phyloP scores from a whole-genome alignment of 164 flowering plant species.

The Echeveria elegans region DNA sequence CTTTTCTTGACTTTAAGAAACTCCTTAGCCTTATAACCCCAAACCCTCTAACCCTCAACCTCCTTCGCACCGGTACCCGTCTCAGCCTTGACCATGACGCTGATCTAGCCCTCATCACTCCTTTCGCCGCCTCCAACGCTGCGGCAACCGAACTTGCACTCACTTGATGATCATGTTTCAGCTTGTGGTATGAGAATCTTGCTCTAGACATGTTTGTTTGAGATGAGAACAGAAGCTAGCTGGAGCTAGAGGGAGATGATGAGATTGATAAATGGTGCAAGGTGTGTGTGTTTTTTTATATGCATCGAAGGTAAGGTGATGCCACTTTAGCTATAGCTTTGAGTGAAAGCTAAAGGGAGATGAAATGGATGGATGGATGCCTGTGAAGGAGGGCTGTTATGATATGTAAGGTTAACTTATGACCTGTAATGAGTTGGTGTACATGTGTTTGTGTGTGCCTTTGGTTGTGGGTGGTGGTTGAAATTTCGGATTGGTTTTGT shows the following conservation, averaged over 20 bases:
- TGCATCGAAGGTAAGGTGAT: no score
- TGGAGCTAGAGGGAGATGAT: background rate
- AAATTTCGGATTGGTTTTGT: background rate
- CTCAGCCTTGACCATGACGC: slow-evolving; percentile 17
- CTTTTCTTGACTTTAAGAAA: slow-evolving; percentile 29
- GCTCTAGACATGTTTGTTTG: slow-evolving; percentile 3
- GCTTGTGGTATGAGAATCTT: slow-evolving; percentile 23
- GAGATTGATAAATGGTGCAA: background rate
- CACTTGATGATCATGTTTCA: slow-evolving; percentile 9
- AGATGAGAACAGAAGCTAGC: background rate
- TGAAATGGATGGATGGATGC: background rate
- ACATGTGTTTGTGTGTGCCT: slow-evolving; percentile 1
- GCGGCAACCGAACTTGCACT: background rate
- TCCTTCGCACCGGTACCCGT: slow-evolving; percentile 19
- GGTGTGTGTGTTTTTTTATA: background rate
- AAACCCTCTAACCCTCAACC: slow-evolving; percentile 20
- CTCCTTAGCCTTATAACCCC: slow-evolving; percentile 28
- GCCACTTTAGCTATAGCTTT: no score
- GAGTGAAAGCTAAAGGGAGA: background rate
- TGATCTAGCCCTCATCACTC: slow-evolving; percentile 13
- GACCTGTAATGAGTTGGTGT: slow-evolving; percentile 1
- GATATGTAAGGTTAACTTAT: background rate
- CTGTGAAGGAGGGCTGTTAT: background rate
- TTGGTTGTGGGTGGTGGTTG: slow-evolving; percentile 4
- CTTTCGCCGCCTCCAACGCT: slow-evolving; percentile 2